Conservation (phyloP, 108 stramenopile species). For the Conticribra weissflogii region DNA sequence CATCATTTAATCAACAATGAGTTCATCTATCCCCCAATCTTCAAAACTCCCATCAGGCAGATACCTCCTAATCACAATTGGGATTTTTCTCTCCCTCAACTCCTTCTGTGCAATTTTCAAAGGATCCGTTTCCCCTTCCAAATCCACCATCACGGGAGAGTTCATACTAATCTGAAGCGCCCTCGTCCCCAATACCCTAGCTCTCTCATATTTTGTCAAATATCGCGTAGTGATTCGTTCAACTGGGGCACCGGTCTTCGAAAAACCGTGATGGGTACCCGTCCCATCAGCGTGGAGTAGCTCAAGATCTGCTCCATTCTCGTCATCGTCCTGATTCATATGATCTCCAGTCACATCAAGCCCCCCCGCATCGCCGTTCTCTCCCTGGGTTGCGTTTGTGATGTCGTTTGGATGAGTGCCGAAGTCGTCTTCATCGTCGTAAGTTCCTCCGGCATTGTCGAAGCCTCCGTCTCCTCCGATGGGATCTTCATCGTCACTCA, state of each 20-base stretch:
- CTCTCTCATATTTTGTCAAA: slow-evolving; percentile 99
- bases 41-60: slow-evolving; percentile 98
- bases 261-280: slow-evolving; percentile 42
- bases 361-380: slow-evolving; percentile 43
- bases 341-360: slow-evolving; percentile 82
- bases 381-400: slow-evolving; percentile 17
- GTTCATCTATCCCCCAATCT: slow-evolving; percentile 98
- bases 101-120: slow-evolving; percentile 98
- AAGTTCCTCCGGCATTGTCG: slow-evolving; percentile 82
- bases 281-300: slow-evolving; percentile 52
- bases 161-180: slow-evolving; percentile 99
- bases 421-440: slow-evolving; percentile 58
- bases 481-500: slow-evolving; percentile 89
- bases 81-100: slow-evolving; percentile 97
- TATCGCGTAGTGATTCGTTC: slow-evolving; percentile 92
- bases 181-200: slow-evolving; percentile 97
- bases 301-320: slow-evolving; percentile 52
- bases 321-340: slow-evolving; percentile 38
- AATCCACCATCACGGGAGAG: slow-evolving; percentile 98
- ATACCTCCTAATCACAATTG: slow-evolving; percentile 97
- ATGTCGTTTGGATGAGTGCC: slow-evolving; percentile 37
- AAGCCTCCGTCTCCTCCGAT: slow-evolving; percentile 73
- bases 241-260: slow-evolving; percentile 41
- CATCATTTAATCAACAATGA: slow-evolving; percentile 82
- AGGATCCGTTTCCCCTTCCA: slow-evolving; percentile 98